Base-by-base conservation (phyloP, 2,329 filamentous ascomycete species). In the Westerdykella aurantiaca region DNA sequence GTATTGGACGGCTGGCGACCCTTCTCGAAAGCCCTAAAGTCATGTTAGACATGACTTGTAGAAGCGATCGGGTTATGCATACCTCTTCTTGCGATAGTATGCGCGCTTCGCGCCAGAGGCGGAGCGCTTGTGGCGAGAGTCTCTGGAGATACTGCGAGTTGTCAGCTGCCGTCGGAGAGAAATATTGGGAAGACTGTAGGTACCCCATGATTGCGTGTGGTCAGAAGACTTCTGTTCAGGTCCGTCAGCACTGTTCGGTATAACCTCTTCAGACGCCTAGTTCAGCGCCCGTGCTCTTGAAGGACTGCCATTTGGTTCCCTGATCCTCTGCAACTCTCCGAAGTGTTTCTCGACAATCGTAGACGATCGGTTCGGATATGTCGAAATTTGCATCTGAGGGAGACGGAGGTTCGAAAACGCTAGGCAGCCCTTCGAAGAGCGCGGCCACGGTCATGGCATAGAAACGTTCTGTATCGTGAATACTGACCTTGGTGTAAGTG, bases 121-220 rank as follows among this genome's bases (percentile, higher is more conserved):
- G 77, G 89, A 90, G 80, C 93, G 90, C 87, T 98, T 98, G 85
- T 98, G 93, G 81, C 93, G 89, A 75, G 89, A 95, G 80, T 97
- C 91, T 81, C 93, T 88, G 78, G 91, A 96, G 81, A 98, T 97
- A 98, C 93, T 76, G 65, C 11, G 35, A 31, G 22, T 12, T 42
- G 65, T 75, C 55, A 75, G 71, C 61, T 39, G 21, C 38, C 53
- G 49, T 18, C 29, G 21, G 13, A 35, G 34, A 34, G 31, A 37
- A 34, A 34, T 42, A 37, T 33, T 13, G 7, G 33, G 7, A 48
- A 41, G 45, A 41, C 44, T 39, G 44, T 57, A 63, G 58, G 67
- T 74, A 75, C 72, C 72, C 73, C 73, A 76, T 76, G 67, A 64
- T 74, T 74, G 71, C 72, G 67, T 58, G 67, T 62, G 61, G 64